These are phyloP conservation scores for Erigeron canadensis DNA, from an alignment of 129 eudicot genomes.

Conservation along the genomic window DNA sequence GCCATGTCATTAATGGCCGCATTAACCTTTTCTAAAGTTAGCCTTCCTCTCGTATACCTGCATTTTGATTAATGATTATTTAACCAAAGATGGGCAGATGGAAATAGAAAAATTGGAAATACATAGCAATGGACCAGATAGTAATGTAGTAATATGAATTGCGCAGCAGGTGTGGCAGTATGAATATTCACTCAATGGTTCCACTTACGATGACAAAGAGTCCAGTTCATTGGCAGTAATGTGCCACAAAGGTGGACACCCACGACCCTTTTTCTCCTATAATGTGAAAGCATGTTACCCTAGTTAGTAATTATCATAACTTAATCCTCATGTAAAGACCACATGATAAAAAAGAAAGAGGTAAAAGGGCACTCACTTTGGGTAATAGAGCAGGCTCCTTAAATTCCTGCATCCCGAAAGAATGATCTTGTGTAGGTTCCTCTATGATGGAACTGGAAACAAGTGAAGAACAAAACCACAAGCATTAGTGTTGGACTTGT, in stretches of 20 bases:
- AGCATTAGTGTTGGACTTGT: conserved; percentile 6
- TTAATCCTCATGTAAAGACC: conserved; percentile 11
- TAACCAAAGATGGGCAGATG: background rate
- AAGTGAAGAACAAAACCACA: background rate
- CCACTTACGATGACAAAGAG: conserved; percentile 80
- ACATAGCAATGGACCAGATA: no score
- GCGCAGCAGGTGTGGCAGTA: background rate
- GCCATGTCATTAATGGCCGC: conserved; percentile 92
- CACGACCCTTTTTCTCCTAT: conserved; percentile 84
- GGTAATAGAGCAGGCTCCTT: conserved; percentile 61
- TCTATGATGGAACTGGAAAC: conserved; percentile 46
- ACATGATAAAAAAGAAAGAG: background rate
- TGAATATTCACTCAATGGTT: conserved; percentile 5
- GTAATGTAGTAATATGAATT: background rate
- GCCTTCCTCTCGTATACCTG: conserved; percentile 95
- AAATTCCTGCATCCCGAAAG: conserved; percentile 40
- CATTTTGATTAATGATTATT: conserved; percentile 16
- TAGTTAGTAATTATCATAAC: conserved; percentile 13
- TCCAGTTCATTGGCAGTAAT: conserved; percentile 72
- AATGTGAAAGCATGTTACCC: conserved; percentile 16
- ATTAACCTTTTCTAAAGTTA: conserved; percentile 85
- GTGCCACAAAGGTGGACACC: conserved; percentile 84
- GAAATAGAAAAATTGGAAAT: no score
- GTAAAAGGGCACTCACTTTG: conserved; percentile 45
- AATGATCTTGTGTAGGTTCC: conserved; percentile 46